Evolutionary conservation across 305 asterid species (phyloP).

Genomic region (Coffea humblotiana): DNA sequence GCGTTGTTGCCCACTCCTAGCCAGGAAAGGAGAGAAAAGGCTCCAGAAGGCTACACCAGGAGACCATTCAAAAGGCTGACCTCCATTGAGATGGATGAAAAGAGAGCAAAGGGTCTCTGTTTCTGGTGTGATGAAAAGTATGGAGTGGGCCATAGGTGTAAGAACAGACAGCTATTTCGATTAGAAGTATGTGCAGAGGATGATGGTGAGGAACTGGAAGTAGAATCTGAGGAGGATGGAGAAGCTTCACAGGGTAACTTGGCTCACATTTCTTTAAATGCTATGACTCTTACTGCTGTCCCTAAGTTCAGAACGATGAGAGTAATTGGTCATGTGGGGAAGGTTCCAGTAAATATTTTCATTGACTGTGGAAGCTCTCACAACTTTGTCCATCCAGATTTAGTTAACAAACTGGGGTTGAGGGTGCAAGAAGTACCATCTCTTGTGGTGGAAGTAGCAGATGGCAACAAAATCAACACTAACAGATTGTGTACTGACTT

Average conservation of each 20-base stretch:
- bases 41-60: too few relatives aligned
- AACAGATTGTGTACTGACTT: rapidly evolving
- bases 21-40: too few relatives aligned
- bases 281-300: background rate
- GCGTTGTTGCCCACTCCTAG: too few relatives aligned
- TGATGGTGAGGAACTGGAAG: background rate
- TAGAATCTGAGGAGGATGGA: background rate
- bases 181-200: background rate
- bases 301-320: background rate
- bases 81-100: background rate
- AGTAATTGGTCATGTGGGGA: background rate
- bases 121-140: background rate
- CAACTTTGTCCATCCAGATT: background rate
- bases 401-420: background rate
- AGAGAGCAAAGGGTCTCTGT: background rate
- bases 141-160: background rate
- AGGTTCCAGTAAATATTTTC: too few relatives aligned
- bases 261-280: background rate
- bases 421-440: rapidly evolving
- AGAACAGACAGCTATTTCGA: too few relatives aligned
- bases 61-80: too few relatives aligned
- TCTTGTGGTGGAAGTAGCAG: background rate
- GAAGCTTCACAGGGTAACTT: too few relatives aligned
- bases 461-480: background rate
- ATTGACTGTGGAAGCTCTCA: background rate